phyloP scores from a whole-genome alignment of 495 filamentous ascomycete species.

The Aspergillus cristatus region DNA sequence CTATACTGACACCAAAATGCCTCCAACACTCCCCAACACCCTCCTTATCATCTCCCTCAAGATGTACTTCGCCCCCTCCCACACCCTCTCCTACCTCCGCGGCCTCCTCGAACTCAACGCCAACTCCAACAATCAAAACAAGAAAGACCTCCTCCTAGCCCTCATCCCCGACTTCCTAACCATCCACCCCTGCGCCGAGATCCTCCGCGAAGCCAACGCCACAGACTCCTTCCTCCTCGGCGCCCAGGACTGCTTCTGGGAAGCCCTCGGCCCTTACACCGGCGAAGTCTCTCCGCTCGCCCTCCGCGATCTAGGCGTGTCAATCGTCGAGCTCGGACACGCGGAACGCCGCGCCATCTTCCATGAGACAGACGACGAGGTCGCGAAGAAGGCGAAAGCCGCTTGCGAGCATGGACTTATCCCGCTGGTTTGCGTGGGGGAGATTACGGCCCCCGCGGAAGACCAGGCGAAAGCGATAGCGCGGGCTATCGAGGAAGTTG shows the following conservation, averaged over 20 bases:
- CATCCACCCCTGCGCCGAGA: slow-evolving; percentile 45
- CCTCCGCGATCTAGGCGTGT: slow-evolving; percentile 53
- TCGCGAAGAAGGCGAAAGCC: slow-evolving; percentile 58
- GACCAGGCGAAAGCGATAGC: slow-evolving; percentile 44
- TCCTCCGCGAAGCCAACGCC: slow-evolving; percentile 29
- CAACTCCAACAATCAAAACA: slow-evolving; percentile 32
- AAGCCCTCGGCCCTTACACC: slow-evolving; percentile 56
- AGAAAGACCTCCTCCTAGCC: slow-evolving; percentile 76
- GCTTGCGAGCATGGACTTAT: slow-evolving; percentile 58
- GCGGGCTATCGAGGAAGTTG: slow-evolving; percentile 54
- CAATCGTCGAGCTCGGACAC: slow-evolving; percentile 69
- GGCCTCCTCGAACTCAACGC: slow-evolving; percentile 39
- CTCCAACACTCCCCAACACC: slow-evolving; percentile 46
- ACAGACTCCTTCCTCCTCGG: slow-evolving; percentile 37
- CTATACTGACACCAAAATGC: slow-evolving; percentile 11
- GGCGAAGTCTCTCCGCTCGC: slow-evolving; percentile 65
- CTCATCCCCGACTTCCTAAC: slow-evolving; percentile 72
- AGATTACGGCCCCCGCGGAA: slow-evolving; percentile 36
- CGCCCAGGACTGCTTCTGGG: slow-evolving; percentile 65
- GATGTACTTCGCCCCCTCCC: slow-evolving; percentile 68
- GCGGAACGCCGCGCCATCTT: slow-evolving; percentile 65
- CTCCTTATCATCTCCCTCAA: slow-evolving; percentile 74
- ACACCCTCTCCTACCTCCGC: slow-evolving; percentile 53
- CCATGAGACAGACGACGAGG: slow-evolving; percentile 56
- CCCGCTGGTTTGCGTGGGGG: slow-evolving; percentile 74